Evolutionary conservation across 768 basidiomycete genomes (phyloP), one percentile per base, ranked within the genome.

Genomic region (Agrocybe pediades): DNA sequence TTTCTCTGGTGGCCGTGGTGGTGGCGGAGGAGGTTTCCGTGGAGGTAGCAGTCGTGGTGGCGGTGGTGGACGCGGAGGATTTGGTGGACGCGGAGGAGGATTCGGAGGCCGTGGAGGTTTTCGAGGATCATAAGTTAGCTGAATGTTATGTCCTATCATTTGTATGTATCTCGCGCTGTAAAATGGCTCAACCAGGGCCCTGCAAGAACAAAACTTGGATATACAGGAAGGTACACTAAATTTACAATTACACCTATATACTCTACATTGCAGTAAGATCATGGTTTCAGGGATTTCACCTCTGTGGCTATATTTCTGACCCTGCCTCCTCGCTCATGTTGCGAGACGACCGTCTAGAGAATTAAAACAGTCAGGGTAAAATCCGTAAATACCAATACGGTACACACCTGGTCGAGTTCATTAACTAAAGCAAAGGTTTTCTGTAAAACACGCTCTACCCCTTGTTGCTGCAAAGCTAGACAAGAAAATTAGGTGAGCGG

Each of bases 331-430:
- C 87, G 80, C 65, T 80, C 78, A 49, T 73, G 69, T 58, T 87
- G 85, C 43, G 68, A 53, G 16, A 29, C 50, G 27, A 61, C 45
- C 19, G 55, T 49, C 60, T 54, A 16, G 11, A 51, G 26, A 58
- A 24, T 24, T 46, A 42, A 46, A 15, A 39, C 29, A 15, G 41
- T 36, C 15, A 29, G 13, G 46, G 46, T 51, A 30, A 33, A 43
- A 9, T 9, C 11, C 19, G 20, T 25, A 27, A 21, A 40, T 21
- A 48, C 19, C n/a, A 53, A 41, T 30, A 55, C 52, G n/a, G 2
- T 47, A 62, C 74, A 9, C 51, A 83, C 86, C 71, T 87, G 84
- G 23, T 73, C 71, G 15, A 86, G 66, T 55, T 81, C 78, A 27
- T 82, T 71, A 2, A 72, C 71, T 40, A 81, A 54, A 3, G 79